Base-by-base conservation (phyloP, 805 yeast species). In the Metschnikowia sp. region DNA sequence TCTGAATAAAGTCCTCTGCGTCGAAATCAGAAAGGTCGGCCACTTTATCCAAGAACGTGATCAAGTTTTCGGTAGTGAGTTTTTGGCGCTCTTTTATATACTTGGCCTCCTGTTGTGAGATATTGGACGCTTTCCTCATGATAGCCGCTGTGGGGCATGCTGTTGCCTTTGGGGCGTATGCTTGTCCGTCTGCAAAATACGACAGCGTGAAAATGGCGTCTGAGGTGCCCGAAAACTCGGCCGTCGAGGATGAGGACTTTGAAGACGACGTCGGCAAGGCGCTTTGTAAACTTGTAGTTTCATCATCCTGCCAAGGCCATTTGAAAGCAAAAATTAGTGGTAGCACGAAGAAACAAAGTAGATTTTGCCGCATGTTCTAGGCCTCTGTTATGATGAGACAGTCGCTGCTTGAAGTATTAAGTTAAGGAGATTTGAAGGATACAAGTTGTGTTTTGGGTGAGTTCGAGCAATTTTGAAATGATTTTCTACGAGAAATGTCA, bases 21-120 rank as follows among this genome's bases (percentile, higher is more conserved):
- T 70, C 62, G 43, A 70, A 69, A 45, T 68, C 62, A 3, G 59
- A 41, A 26, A 71, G 57, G 36, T 65, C 58, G 13, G 74, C 69
- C 22, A 52, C 60, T 10, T 62, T 51, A 10, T 50, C 45, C 32
- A 70, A 56, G 45, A 69, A 71, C 12, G 55, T 50, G 4, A 60
- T 54, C 47, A 64, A 52, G 29, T 66, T 62, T 6, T 57, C 36
- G 50, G 68, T 69, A 35, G 76, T 68, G 10, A 52, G 43, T 10
- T 42, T 64, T 7, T 61, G 63, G 38, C 75, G 48, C 4, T 51
- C 36, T 12, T 37, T 30, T 3, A 71, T 46, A 41, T 68, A 71
- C 2, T 58, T 59, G 11, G 47, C 39, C 50, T 71, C 76, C 12
- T 45, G 39, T 6, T 49, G 35, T 1, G 64, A 58, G 4, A 69